Base-by-base conservation (phyloP, 2,329 filamentous ascomycete species). In the Chaetomium strumarium region DNA sequence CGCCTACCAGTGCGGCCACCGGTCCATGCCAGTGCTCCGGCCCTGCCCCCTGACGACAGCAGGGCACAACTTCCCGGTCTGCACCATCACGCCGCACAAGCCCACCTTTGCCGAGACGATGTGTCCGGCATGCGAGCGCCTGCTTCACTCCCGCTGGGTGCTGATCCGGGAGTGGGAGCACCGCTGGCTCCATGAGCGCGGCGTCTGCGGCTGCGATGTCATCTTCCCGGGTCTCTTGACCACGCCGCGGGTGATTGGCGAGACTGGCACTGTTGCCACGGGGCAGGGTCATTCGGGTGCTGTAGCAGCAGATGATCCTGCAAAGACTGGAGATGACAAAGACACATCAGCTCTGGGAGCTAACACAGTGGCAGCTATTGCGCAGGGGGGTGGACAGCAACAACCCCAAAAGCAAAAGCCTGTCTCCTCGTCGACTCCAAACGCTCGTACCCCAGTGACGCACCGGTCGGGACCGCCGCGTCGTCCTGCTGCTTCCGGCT, bases 1-100 rank as follows among this genome's bases (percentile, higher is more conserved):
- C 43, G 70, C 68, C 49, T 78, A 75, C 62, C 69, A 63, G 33
- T 78, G 75, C 60, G 75, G 74, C 14, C 75, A 78, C 63, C 70
- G 69, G 44, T 71, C 70, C 7, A 38, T 69, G 4, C 64, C 68
- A 1, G 64, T 71, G 11, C 64, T 74, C 43, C 68, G 71, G 0
- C 63, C 67, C 2, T 78, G 75, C 55, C 75, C 75, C 1, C 43
- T 72, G 54, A 73, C 72, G 0, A 74, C 72, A 0, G 60, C 64
- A 5, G 54, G 63, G 5, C 62, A 68, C 55, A 66, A 58, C 29
- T 69, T 70, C 49, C 69, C 70, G 0, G 58, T 67, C 29, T 74
- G 72, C 52, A 39, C 58, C 3, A 54, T 41, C 10, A 61, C 66
- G 2, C 67, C 65, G 5, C 52, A 54, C 5, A 64, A 67, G 7